Percentiles rank a stretch among this genome's conserved stretches.
Conservation (phyloP, 2,329 filamentous ascomycete genomes). For the Trichoderma breve region DNA sequence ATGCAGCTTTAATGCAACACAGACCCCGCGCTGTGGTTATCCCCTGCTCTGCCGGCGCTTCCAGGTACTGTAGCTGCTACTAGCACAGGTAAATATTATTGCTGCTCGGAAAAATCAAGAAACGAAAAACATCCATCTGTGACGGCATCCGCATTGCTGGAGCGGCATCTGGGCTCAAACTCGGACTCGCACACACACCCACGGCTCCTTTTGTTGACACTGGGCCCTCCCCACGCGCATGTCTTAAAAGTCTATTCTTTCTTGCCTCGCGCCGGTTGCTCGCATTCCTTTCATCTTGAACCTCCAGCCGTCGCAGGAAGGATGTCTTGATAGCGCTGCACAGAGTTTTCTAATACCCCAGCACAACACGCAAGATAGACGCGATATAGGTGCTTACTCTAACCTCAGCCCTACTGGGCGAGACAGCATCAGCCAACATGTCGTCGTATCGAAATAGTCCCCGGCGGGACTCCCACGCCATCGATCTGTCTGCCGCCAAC, state of each 20-base stretch:
- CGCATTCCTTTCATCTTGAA: constrained; percentile 17
- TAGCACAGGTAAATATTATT: not conserved
- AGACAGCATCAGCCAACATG: constrained; percentile 28
- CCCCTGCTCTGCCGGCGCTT: constrained; percentile 12
- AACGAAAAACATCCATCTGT: constrained; percentile 15
- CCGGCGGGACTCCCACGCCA: constrained; percentile 55
- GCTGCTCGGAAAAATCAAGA: not conserved
- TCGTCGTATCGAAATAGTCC: constrained; percentile 60
- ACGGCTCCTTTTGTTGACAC: constrained; percentile 10
- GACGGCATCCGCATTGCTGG: constrained; percentile 18
- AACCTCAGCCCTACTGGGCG: constrained; percentile 24
- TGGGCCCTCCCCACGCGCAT: constrained; percentile 20
- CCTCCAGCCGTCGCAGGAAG: constrained; percentile 28
- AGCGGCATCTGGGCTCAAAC: not conserved
- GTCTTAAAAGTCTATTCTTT: constrained; percentile 26
- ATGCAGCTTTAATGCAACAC: constrained; percentile 16
- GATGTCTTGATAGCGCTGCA: constrained; percentile 33
- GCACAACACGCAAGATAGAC: constrained; percentile 9
- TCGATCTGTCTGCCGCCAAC: constrained; percentile 43
- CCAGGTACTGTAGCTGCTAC: not conserved
- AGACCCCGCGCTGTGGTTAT: constrained; percentile 27
- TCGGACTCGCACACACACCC: not conserved
- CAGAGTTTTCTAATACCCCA: constrained; percentile 23
- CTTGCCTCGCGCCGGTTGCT: constrained; percentile 23
- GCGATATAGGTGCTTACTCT: not conserved